phyloP scores from a whole-genome alignment of 2,329 filamentous ascomycete genomes.

The Acephala macrosclerotiorum region DNA sequence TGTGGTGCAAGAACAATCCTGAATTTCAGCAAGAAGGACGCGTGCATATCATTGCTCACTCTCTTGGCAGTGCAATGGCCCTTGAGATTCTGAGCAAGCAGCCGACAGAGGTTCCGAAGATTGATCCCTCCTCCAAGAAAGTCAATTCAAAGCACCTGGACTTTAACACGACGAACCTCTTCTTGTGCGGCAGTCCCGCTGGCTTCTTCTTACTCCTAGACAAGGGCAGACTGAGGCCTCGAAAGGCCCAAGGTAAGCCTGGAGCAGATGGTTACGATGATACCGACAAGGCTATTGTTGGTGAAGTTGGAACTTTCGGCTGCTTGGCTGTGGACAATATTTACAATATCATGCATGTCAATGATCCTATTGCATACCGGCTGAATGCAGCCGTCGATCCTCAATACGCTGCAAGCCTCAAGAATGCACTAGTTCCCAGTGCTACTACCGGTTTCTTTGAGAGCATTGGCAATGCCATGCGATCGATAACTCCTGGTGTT shows the following conservation, averaged over 20 bases:
- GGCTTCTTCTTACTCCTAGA: slow-evolving; percentile 94
- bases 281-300: slow-evolving; percentile 67
- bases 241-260: slow-evolving; percentile 77
- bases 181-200: slow-evolving; percentile 87
- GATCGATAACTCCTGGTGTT: slow-evolving; percentile 65
- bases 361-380: slow-evolving; percentile 85
- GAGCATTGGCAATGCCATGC: slow-evolving; percentile 68
- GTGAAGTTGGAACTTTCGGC: slow-evolving; percentile 81
- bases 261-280: slow-evolving; percentile 71
- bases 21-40: slow-evolving; percentile 82
- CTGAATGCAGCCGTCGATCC: slow-evolving; percentile 91
- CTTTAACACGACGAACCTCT: slow-evolving; percentile 90
- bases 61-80: slow-evolving; percentile 92
- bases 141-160: slow-evolving; percentile 73
- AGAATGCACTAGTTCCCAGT: slow-evolving; percentile 80
- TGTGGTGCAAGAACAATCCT: slow-evolving; percentile 95
- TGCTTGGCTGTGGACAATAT: slow-evolving; percentile 95
- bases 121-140: slow-evolving; percentile 52
- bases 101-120: slow-evolving; percentile 71
- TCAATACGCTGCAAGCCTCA: slow-evolving; percentile 78
- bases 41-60: slow-evolving; percentile 93
- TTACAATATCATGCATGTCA: slow-evolving; percentile 83
- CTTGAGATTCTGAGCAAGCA: slow-evolving; percentile 90
- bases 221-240: slow-evolving; percentile 73
- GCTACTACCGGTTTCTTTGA: slow-evolving; percentile 70